Evolutionary conservation across 2,329 filamentous ascomycete genomes (phyloP).

Genomic region (Dothideomycetes sp.): DNA sequence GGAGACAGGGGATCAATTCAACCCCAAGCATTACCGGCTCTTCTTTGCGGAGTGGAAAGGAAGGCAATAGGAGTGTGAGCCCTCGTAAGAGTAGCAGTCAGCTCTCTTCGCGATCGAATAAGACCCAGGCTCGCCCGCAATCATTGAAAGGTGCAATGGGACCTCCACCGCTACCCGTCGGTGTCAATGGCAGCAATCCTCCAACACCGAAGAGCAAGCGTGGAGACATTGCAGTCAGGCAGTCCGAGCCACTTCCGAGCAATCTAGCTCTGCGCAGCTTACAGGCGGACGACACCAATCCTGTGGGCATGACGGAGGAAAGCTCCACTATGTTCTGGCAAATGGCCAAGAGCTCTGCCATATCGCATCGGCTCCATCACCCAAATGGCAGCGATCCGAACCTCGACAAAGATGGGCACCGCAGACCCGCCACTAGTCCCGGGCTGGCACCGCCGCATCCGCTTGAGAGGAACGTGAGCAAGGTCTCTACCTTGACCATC

Average conservation of each 20-base stretch:
- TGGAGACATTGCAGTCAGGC: constrained; percentile 34
- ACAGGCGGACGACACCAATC: constrained; percentile 4
- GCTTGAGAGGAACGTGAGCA: constrained; percentile 29
- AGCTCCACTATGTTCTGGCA: constrained; percentile 3
- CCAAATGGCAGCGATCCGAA: constrained; percentile 11
- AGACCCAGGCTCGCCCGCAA: constrained; percentile 5
- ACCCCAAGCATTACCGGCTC: constrained; percentile 13
- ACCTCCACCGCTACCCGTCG: constrained; percentile 1
- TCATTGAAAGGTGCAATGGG: constrained; percentile 4
- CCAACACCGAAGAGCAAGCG: constrained; percentile 11
- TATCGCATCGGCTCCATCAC: not conserved
- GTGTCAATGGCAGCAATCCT: not conserved
- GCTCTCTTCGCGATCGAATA: constrained; percentile 1
- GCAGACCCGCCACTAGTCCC: constrained; percentile 11
- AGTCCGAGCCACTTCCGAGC: constrained; percentile 39
- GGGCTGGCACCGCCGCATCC: constrained; percentile 15
- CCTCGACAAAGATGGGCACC: no score
- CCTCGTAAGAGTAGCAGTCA: not conserved
- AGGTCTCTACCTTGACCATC: constrained; percentile 47
- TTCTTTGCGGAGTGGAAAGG: constrained; percentile 6
- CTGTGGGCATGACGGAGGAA: not conserved
- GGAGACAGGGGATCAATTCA: constrained; percentile 61
- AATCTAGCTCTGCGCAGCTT: constrained; percentile 23
- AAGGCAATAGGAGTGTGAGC: constrained; percentile 1
- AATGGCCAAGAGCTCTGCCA: not conserved